phyloP scores from a whole-genome alignment of 23 red algal species.

The Pyropia haitanensis region DNA sequence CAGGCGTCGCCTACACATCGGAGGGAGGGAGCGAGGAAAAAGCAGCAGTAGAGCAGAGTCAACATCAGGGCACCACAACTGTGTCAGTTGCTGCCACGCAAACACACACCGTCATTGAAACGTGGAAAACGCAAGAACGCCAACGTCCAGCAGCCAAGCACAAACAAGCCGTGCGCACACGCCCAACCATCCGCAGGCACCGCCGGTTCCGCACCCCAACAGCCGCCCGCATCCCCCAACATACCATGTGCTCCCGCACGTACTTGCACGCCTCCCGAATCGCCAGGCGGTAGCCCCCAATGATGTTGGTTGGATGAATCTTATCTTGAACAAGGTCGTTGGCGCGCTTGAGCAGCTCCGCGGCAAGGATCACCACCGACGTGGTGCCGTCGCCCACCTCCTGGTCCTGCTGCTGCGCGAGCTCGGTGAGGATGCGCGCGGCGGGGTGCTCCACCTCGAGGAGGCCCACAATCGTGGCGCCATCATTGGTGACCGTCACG shows the following conservation, averaged over 20 bases:
- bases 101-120: too few species aligned
- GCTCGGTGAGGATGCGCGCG: conserved; percentile 82
- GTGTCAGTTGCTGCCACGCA: too few species aligned
- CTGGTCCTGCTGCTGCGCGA: conserved; percentile 84
- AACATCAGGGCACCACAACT: too few species aligned
- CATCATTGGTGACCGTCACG: conserved; percentile 94
- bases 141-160: too few species aligned
- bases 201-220: too few species aligned
- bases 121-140: too few species aligned
- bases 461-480: conserved; percentile 83
- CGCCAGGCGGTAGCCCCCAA: conserved; percentile 78
- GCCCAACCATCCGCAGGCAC: too few species aligned
- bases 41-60: too few species aligned
- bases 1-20: conserved; percentile 39
- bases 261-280: conserved; percentile 89
- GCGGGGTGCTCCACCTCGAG: conserved; percentile 97
- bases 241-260: conserved; percentile 32
- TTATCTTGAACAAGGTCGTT: conserved; percentile 81
- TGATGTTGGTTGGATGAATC: conserved; percentile 91
- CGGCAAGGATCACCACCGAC: conserved; percentile 85
- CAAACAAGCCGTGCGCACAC: too few species aligned
- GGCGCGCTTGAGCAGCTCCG: conserved; percentile 77
- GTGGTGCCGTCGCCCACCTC: conserved; percentile 98
- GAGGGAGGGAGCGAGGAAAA: too few species aligned
- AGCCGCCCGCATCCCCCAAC: too few species aligned